Percentiles rank a stretch among this genome's conserved stretches.
These are phyloP conservation scores for Phaeoacremonium minimum DNA, from an alignment of 2,329 filamentous ascomycete species.

Conservation along the genomic window DNA sequence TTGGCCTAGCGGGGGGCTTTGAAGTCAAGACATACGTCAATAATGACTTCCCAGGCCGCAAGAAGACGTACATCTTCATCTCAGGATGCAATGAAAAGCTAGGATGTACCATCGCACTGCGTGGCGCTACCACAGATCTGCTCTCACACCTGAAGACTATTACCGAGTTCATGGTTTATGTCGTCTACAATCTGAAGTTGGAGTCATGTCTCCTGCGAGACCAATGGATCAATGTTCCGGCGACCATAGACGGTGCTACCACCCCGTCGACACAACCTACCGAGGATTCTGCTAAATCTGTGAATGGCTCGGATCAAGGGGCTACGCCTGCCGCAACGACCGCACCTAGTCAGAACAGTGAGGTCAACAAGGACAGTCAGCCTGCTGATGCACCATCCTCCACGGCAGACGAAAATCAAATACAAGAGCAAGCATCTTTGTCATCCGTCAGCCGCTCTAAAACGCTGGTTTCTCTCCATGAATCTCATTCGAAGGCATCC, in stretches of 20 bases:
- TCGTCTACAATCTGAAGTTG: constrained; percentile 94
- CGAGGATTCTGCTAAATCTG: constrained; percentile 30
- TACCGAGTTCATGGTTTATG: constrained; percentile 98
- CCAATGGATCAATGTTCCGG: constrained; percentile 51
- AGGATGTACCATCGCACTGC: constrained; percentile 89
- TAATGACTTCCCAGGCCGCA: constrained; percentile 65
- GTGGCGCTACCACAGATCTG: constrained; percentile 69
- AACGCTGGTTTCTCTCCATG: constrained; percentile 27
- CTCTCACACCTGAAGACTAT: constrained; percentile 84
- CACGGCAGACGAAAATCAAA: too few relatives aligned
- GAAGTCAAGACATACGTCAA: constrained; percentile 95
- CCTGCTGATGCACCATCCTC: constrained; percentile 7
- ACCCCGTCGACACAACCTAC: constrained; percentile 28
- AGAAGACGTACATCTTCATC: constrained; percentile 94
- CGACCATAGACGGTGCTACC: constrained; percentile 52
- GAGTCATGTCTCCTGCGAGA: constrained; percentile 93
- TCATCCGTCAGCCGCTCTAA: too few relatives aligned
- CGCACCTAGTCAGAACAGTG: constrained; percentile 11
- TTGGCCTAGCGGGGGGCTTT: constrained; percentile 80
- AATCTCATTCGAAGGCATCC: constrained; percentile 35
- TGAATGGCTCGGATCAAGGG: constrained; percentile 8
- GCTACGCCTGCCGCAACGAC: not conserved
- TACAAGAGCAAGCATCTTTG: too few relatives aligned
- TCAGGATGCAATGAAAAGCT: constrained; percentile 86
- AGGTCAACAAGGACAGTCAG: constrained; percentile 10